phyloP scores from a whole-genome alignment of 1,284 basidiomycete species.

The Pascua sp. region DNA sequence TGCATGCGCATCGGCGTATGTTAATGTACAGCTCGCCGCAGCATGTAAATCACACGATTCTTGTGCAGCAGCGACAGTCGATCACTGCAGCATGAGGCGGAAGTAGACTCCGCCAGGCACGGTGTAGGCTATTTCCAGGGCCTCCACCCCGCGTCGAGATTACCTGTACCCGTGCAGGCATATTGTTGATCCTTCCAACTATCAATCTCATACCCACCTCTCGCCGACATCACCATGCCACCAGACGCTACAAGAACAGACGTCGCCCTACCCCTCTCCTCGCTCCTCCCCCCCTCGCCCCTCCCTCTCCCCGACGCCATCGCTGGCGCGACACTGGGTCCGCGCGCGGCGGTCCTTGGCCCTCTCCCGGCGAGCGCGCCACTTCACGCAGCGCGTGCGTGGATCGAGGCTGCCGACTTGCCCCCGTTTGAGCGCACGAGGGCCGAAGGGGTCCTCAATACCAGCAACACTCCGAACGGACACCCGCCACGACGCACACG shows the following conservation, averaged over 20 bases:
- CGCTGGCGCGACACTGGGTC: no score
- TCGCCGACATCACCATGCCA: neutral
- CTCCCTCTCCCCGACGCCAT: slow-evolving; percentile 7
- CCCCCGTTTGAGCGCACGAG: slow-evolving; percentile 12
- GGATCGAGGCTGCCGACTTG: slow-evolving; percentile 19
- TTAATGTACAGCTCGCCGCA: no score
- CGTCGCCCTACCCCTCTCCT: slow-evolving; percentile 17
- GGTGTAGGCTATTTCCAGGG: no score
- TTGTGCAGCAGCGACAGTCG: no score
- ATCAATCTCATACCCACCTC: neutral
- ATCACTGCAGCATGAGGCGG: no score
- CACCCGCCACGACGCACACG: neutral
- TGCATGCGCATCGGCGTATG: no score
- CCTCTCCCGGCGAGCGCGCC: slow-evolving; percentile 34
- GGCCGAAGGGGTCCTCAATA: neutral
- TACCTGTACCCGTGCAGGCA: no score
- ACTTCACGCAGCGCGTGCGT: slow-evolving; percentile 31
- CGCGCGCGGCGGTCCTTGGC: slow-evolving; percentile 27
- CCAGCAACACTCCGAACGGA: no score
- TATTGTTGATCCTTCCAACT: no score
- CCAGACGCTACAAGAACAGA: neutral
- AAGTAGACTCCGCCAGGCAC: no score
- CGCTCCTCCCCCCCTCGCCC: slow-evolving; percentile 26
- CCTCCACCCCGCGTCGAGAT: no score
- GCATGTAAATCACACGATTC: no score